Evolutionary conservation across 192 early-diverging fungal species (phyloP), one percentile per base, ranked within the genome.

Genomic region (Jimgerdemannia flammicorona): DNA sequence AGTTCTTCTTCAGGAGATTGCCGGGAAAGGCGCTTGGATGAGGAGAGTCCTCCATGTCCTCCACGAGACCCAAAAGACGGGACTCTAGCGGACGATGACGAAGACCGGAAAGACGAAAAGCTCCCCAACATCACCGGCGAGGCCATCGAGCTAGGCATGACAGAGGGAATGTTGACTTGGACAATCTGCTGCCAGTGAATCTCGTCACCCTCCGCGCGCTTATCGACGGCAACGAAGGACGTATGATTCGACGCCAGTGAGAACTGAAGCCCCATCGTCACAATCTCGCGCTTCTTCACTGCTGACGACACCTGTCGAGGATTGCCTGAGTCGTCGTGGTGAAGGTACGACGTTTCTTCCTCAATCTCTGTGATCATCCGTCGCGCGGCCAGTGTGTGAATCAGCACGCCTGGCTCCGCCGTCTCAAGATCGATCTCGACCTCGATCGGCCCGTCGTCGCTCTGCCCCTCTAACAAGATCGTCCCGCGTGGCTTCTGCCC

Each of bases 331-430:
- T 71, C 69, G 18, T 43, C 65, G 14, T 86, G 49, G 6, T 67
- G 70, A 29, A 87, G 66, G 73, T 74, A 87, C 17, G 80, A 85
- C 39, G 78, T 76, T 44, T 79, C 82, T 54, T 86, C 81, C n/a
- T 87, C 84, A 11, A 86, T 67, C 39, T 86, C 85, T 4, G 74
- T 71, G n/a, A 87, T 87, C 19, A 86, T 74, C 67, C 75, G 84
- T 44, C 74, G 69, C 67, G 85, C 86, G 0, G 85, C 85, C 14
- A 86, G 71, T 40, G 77, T 75, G 77, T 86, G 85, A 42, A 86
- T 59, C 19, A 84, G 43, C 54, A 74, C 67, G 3, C 72, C 66
- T 1, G 67, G 70, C 9, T 64, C 74, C 9, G 70, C 77, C 20
- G 72, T 44, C 49, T 77, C 67, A 40, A 83, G 77, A 43, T 79